Evolutionary conservation across 169 alveolate species (phyloP), one percentile per base, ranked within the genome.

Genomic region (Cryptosporidium sp.): DNA sequence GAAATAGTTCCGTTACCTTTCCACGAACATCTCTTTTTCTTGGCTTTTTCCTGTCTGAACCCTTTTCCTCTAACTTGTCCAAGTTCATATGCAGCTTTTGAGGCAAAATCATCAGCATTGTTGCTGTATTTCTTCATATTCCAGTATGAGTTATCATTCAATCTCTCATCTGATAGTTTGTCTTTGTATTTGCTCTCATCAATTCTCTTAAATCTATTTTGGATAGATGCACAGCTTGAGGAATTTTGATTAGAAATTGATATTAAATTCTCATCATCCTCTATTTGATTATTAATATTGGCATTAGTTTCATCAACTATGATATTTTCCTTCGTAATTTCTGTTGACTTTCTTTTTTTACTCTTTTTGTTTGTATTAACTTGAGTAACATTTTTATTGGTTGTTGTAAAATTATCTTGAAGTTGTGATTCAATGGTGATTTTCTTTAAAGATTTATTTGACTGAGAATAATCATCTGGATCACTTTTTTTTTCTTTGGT

Each of bases 1-100:
- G 87, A 80, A 74, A 85, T 85, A 21, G 70, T 51, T 45, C 95
- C 95, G 74, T 91, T 80, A 6, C 97, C 97, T 75, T 86, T 94
- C 97, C 97, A 94, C 14, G 95, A 93, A 16, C 96, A 93, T 45
- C 93, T 86, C 84, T 94, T 94, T 92, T 94, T 94, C 92, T 94
- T 94, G 39, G 92, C 89, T 85, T 94, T 94, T 67, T 94, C 95
- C 39, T 92, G 92, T 41, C 96, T 93, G 71, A 94, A 94, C 29
- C 93, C 94, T 41, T 93, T 94, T 18, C 97, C 97, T 85, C 93
- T 87, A 18, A 94, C 97, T 91, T 93, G 86, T 18, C 92, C 92
- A 12, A 85, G 65, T 45, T 85, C 92, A 43, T 41, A 41, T 16
- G 92, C 85, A 29, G 92, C 92, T 33, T 85, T 85, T 1, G 92